phyloP scores from a whole-genome alignment of 139 green algal genomes.

The Auxenochlorella pyrenoidosa region DNA sequence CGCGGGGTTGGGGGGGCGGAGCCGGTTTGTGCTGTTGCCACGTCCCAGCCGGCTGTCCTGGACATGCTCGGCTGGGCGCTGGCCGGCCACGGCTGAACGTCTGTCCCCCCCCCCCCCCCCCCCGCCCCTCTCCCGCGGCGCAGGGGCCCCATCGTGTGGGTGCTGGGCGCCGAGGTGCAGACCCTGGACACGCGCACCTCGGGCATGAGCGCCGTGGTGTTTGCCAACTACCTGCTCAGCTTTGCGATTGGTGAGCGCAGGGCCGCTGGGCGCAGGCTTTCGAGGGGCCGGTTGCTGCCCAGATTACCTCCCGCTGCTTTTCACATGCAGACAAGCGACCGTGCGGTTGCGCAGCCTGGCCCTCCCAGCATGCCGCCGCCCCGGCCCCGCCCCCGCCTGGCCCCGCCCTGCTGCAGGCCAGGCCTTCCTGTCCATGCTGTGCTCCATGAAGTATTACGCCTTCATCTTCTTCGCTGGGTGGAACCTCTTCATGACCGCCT shows the following conservation, averaged over 20 bases:
- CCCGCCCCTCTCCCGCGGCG: neutral
- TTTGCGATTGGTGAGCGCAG: slow-evolving; percentile 75
- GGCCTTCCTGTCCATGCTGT: slow-evolving; percentile 73
- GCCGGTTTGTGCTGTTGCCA: too few relatives aligned
- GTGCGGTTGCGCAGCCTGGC: neutral
- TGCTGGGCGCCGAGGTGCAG: slow-evolving; percentile 35
- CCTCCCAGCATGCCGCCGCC: too few relatives aligned
- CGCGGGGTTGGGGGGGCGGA: too few relatives aligned
- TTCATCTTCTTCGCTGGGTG: slow-evolving; percentile 31
- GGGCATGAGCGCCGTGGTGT: slow-evolving; percentile 55
- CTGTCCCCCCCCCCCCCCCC: neutral
- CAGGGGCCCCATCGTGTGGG: slow-evolving; percentile 41
- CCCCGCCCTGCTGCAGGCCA: slow-evolving; percentile 48
- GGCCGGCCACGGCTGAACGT: too few relatives aligned
- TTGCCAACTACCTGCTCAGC: slow-evolving; percentile 70
- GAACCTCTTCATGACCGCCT: slow-evolving; percentile 27
- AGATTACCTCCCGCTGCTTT: too few relatives aligned
- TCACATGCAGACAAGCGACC: too few relatives aligned
- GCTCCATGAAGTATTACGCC: slow-evolving; percentile 33
- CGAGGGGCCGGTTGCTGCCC: too few relatives aligned
- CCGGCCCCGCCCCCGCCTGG: too few relatives aligned
- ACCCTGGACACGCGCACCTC: slow-evolving; percentile 45
- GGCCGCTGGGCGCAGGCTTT: too few relatives aligned
- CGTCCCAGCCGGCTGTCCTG: too few relatives aligned
- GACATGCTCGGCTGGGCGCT: too few relatives aligned